Evolutionary conservation across 176 grass and related monocot genomes (phyloP), one percentile per base, ranked within the genome.

Genomic region (Aegilops umbellulata): DNA sequence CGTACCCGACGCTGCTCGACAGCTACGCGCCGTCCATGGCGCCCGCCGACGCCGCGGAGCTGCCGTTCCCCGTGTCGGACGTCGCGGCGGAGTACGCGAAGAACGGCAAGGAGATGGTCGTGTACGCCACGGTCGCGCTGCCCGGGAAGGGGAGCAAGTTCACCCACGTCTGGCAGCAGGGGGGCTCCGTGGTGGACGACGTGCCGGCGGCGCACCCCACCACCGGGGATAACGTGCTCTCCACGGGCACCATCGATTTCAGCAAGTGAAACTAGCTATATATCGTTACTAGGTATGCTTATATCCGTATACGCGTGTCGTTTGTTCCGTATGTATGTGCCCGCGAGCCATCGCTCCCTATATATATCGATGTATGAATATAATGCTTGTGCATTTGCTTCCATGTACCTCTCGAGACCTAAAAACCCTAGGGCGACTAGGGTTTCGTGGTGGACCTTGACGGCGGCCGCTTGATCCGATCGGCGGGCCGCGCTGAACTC

Each of bases 1-100:
- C 91, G 38, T 95, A 97, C 86, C 87, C 95, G 58, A 97, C 95
- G 2, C 20, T 75, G 61, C 83, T 97, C 23, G 87, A 86, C 41
- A 97, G 91, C 91, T 97, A 97, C 72, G 53, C 85, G 47, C 93
- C 95, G 25, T 93, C 95, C 26, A 95, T 95, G 95, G 67, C 85
- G 69, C 95, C 93, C 1, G 85, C 84, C 0, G 38, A 31, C 9
- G 69, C 60, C 1, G 47, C 1, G 3, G 64, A 85, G 27, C 79
- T 93, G 58, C 68, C 32, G 11, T 83, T 95, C 60, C 87, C 89
- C 3, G 87, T 93, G 76, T 78, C 93, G 3, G 64, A 44, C 49
- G 60, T 95, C 38, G 81, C 87, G 3, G 93, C 86, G 6, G 95
- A 95, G 85, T 65, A 81, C 47, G 65, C 34, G 2, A 75, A 74